Conservation (phyloP, 2,329 filamentous ascomycete species). For the Epichloe hybrida region DNA sequence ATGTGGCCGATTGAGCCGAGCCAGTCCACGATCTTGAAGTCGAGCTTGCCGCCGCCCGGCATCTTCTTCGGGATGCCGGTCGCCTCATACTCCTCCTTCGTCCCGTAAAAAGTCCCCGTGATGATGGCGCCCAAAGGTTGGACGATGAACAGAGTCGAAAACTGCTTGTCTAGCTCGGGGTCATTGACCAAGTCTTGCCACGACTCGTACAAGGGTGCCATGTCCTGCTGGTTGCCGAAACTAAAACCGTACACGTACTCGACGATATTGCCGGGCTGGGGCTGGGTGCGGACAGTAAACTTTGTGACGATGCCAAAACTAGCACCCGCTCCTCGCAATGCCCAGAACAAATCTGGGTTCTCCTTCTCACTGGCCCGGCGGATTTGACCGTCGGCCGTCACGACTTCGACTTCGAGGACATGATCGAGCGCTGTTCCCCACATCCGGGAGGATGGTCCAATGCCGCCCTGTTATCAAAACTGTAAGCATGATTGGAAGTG, state of each 20-base stretch:
- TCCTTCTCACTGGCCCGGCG: constrained; percentile 30
- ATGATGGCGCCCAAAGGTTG: constrained; percentile 41
- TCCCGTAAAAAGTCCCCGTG: constrained; percentile 48
- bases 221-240: constrained; percentile 32
- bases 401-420: constrained; percentile 39
- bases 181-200: constrained; percentile 47
- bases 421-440: constrained; percentile 45
- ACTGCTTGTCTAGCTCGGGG: constrained; percentile 41
- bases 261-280: constrained; percentile 40
- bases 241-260: constrained; percentile 44
- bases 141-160: constrained; percentile 42
- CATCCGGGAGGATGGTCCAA: constrained; percentile 44
- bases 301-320: constrained; percentile 44
- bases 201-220: constrained; percentile 35
- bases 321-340: constrained; percentile 41
- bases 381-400: constrained; percentile 41
- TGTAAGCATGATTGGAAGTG: neutral
- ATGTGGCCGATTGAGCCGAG: constrained; percentile 41
- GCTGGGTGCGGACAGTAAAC: constrained; percentile 42
- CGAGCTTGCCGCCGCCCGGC: constrained; percentile 25
- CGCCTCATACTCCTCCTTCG: constrained; percentile 38
- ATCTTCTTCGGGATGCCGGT: constrained; percentile 35
- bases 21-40: constrained; percentile 47
- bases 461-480: constrained; percentile 31
- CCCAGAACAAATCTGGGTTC: constrained; percentile 43